Base-by-base conservation (phyloP, 2,329 filamentous ascomycete genomes). In the Chalaropsis ovoidea region DNA sequence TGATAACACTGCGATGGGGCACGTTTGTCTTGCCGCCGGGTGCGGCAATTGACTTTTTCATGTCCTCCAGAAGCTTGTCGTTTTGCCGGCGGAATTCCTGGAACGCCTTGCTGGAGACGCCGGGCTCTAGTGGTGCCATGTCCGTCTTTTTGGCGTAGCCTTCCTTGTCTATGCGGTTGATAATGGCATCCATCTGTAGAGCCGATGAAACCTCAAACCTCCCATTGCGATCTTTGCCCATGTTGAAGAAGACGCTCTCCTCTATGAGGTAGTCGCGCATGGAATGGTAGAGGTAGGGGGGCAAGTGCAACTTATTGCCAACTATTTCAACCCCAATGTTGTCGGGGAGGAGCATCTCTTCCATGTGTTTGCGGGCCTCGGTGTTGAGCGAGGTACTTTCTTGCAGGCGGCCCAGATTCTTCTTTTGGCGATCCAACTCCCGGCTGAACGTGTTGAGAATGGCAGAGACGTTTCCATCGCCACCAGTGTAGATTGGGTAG, bases 261-360 rank as follows among this genome's bases (percentile, higher is more conserved):
- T 75, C 72, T 22, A 75, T 75, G 61, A 88, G 80, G 66, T 80
- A 77, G 64, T 81, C 79, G 27, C 78, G 77, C 8, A 90, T 72
- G 0, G 86, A 86, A 65, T 82, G 77, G 81, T 84, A 90, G 67
- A 90, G 88, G 2, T 84, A 79, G 27, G 82, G 77, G 0, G 81
- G 75, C 24, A 81, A 74, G 0, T 77, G 73, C 10, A 80, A 77
- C 15, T 85, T 86, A 39, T 81, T 73, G 42, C 76, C 73, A 66
- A 80, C 76, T 7, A 78, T 77, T 15, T 80, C 77, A 69, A 87
- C 79, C 67, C 82, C 80, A 3, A 89, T 75, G 10, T 80, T 70
- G 13, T 80, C 77, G 0, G 87, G 86, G 2, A 89, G 86, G 2
- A 89, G 73, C 3, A 81, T 74, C 0, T 74, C 70, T 60, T 80